Evolutionary conservation across 306 rosid species (phyloP), one percentile per base, ranked within the genome.

Genomic region (Amphicarpaea edgeworthii): DNA sequence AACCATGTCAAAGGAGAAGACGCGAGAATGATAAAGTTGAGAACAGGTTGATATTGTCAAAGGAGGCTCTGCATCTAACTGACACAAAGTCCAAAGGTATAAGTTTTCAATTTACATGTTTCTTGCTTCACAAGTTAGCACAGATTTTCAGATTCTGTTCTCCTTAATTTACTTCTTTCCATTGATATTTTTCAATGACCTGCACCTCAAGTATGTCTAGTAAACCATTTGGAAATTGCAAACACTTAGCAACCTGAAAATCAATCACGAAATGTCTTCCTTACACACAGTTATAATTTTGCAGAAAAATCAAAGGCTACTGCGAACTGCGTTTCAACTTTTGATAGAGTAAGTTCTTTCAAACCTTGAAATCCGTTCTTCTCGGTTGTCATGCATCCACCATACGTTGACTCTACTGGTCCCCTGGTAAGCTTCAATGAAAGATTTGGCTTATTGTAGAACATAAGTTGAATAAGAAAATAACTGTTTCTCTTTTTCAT

Each of bases 311-410:
- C 12, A 19, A 23, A 7, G 12, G 5, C 14, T 63, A 24, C 20
- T 64, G 42, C 12, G 14, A 15, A 57, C 32, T 17, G 12, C 9
- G 47, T 17, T 28, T 14, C 51, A 8, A 42, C 69, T 20, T 63
- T 79, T 72, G 79, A 72, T 3, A 63, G 78, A 79, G 78, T 78
- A 24, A 51, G 11, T 1, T 45, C 68, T 53, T 72, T 79, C 73
- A 62, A 41, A 71, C 8, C 76, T 32, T 38, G 16, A 8, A 43
- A 77, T 46, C 77, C 82, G 0, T 78, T 47, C 60, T 69, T 78
- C 42, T 10, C 20, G 47, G 0, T 34, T 59, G 59, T 68, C 17
- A 71, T 62, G 57, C 24, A 2, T 16, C 57, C 57, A 16, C 7
- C 57, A 50, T 17, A 16, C 6, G 8, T 34, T 1, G 1, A 19